Evolutionary conservation across 2,329 filamentous ascomycete species (phyloP), one percentile per base, ranked within the genome.

Genomic region (Colletotrichum agaves): DNA sequence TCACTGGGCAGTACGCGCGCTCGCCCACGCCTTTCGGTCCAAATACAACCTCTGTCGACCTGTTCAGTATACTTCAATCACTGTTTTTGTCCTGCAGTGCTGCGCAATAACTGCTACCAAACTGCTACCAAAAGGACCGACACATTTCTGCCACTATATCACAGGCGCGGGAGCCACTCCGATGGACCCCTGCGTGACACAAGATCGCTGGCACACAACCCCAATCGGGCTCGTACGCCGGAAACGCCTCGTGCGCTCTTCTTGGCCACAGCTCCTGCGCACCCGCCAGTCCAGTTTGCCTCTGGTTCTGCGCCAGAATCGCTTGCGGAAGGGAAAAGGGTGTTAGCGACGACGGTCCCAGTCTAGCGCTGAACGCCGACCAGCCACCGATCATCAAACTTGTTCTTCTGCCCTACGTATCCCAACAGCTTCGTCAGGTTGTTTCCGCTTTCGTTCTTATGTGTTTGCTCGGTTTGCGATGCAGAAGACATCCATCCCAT

Each of bases 391-490:
- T 15, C 17, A 46, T 58, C 19, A 17, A 33, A 35, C 49, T 27
- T n/a, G n/a, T 47, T 19, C 47, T 35, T 61, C 41, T 47, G 47
- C 58, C 57, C 49, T 53, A 53, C 19, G 31, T 27, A 27, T n/a
- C 37, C 52, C 47, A 39, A 41, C 19, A 39, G 37, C 52, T 64
- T 59, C 41, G 43, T 47, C 53, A 63, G 23, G 11, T 56, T 49
- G 46, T 53, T 67, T 67, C 64, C 61, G 64, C 53, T 53, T 67
- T 47, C 64, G 47, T 59, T 52, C 23, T n/a, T 46, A 15, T 21
- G n/a, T 19, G 13, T 67, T 43, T 35, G 23, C n/a, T 23, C 43
- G 37, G 27, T 27, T 27, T 27, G 5, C 27, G 8, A 13, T 47
- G 58, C 58, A 52, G 35, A 44, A 39, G 43, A 37, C 43, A 39